Conservation (phyloP, 2,329 filamentous ascomycete species). For the Periconia macrospinosa region DNA sequence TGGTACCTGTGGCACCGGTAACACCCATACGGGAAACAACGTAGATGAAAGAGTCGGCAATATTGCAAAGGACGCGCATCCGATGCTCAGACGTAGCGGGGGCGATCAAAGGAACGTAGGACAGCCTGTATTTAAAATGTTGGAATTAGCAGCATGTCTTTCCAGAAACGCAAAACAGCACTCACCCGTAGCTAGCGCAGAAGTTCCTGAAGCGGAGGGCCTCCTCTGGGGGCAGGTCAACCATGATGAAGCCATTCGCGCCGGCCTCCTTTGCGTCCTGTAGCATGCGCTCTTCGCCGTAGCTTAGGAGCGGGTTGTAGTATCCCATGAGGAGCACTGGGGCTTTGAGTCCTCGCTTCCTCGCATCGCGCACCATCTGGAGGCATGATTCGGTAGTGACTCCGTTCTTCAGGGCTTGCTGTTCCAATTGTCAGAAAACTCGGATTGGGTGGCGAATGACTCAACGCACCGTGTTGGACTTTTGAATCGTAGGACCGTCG, state of each 20-base stretch:
- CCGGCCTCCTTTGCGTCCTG: constrained; percentile 81
- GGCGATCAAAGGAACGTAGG: constrained; percentile 95
- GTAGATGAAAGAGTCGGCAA: constrained; percentile 98
- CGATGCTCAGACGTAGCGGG: constrained; percentile 88
- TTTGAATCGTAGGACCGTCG: constrained; percentile 96
- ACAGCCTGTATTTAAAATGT: constrained; percentile 59
- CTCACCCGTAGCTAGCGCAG: constrained; percentile 75
- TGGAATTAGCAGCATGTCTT: constrained; percentile 12
- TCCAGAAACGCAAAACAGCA: constrained; percentile 8
- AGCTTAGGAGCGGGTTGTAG: constrained; percentile 94
- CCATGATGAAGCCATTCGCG: constrained; percentile 95
- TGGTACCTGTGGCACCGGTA: constrained; percentile 81
- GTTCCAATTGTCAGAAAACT: constrained; percentile 19
- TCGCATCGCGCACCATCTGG: constrained; percentile 79
- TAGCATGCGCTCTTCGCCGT: constrained; percentile 88
- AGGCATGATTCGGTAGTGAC: constrained; percentile 80
- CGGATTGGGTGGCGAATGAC: constrained; percentile 22
- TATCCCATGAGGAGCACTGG: constrained; percentile 97
- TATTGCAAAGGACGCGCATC: constrained; percentile 94
- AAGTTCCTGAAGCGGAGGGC: constrained; percentile 86
- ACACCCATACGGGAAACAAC: constrained; percentile 97
- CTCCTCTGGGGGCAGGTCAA: constrained; percentile 94
- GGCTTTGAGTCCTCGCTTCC: constrained; percentile 73
- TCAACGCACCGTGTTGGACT: constrained; percentile 74
- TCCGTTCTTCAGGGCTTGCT: constrained; percentile 80